These are phyloP conservation scores for Phytophthora sp. DNA, from an alignment of 352 stramenopile species.

Conservation along the genomic window DNA sequence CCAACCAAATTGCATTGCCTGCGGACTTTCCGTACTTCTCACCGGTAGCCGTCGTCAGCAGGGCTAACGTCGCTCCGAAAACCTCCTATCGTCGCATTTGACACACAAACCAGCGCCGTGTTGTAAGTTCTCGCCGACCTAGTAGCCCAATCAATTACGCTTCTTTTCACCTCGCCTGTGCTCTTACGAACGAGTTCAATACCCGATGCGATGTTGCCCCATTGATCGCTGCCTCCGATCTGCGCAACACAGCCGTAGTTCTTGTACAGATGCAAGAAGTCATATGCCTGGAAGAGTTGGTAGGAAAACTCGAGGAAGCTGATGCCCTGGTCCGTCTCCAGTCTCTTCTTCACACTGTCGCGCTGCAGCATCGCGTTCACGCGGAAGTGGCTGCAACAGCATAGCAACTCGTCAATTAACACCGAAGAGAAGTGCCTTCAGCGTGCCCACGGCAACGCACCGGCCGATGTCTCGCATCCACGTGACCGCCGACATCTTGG, in stretches of 20 bases:
- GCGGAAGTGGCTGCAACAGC: conserved; percentile 87
- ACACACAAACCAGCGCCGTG: conserved; percentile 1
- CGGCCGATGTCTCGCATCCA: conserved; percentile 98
- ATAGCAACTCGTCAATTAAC: neutral
- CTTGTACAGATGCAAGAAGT: conserved; percentile 97
- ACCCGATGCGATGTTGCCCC: conserved; percentile 99
- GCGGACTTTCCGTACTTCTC: conserved; percentile 99
- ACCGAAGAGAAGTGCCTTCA: neutral
- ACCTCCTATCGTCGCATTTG: conserved; percentile 57
- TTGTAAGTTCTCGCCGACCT: neutral
- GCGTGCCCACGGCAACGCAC: conserved; percentile 27
- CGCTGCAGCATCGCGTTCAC: conserved; percentile 99
- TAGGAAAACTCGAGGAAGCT: conserved; percentile 99
- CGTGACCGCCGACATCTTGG: conserved; percentile 93
- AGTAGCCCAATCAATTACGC: neutral
- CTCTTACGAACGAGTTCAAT: conserved; percentile 96
- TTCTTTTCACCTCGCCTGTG: conserved; percentile 56
- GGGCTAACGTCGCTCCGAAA: conserved; percentile 95
- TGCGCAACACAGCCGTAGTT: conserved; percentile 94
- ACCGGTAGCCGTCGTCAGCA: conserved; percentile 97
- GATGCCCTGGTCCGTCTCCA: conserved; percentile 95
- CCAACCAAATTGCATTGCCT: conserved; percentile 98
- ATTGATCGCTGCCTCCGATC: conserved; percentile 99
- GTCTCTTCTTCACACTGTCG: conserved; percentile 97
- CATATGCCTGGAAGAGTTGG: conserved; percentile 99